Evolutionary conservation across 2,329 filamentous ascomycete genomes (phyloP).

Genomic region (Sphaerulina musiva): DNA sequence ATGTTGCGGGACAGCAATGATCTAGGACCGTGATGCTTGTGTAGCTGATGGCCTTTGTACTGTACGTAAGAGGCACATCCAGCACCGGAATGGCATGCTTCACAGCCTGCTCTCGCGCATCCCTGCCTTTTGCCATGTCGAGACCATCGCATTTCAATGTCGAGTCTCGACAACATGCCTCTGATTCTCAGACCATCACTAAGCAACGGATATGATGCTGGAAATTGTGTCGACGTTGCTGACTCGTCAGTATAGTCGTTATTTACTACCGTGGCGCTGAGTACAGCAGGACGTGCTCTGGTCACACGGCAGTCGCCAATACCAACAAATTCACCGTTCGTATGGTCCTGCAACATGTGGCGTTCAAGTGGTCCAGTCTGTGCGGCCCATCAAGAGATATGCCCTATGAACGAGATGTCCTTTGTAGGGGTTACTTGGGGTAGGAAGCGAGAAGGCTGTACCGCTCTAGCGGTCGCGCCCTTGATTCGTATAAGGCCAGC

Average conservation of each 20-base stretch:
- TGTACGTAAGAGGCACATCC: constrained; percentile 7
- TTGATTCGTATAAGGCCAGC: not conserved
- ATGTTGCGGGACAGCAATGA: not conserved
- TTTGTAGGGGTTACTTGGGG: not conserved
- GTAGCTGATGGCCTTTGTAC: constrained; percentile 5
- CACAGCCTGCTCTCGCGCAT: not conserved
- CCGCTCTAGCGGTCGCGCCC: not conserved
- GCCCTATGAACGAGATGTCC: not conserved
- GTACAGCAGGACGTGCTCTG: not conserved
- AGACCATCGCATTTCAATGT: not conserved
- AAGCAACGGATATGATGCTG: not conserved
- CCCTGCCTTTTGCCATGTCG: not conserved
- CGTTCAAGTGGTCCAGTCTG: constrained; percentile 6
- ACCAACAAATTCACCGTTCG: not conserved
- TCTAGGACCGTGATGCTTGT: not conserved
- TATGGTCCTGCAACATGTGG: constrained; percentile 9
- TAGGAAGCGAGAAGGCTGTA: constrained; percentile 4
- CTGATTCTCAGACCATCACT: not conserved
- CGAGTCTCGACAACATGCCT: not conserved
- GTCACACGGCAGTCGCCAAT: not conserved
- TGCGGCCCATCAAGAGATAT: constrained; percentile 1
- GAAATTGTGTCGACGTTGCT: not conserved
- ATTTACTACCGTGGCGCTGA: not conserved
- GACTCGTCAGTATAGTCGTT: not conserved
- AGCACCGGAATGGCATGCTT: not conserved